Evolutionary conservation across 2,329 filamentous ascomycete genomes (phyloP).

Genomic region (Aurifilum marmelostoma): DNA sequence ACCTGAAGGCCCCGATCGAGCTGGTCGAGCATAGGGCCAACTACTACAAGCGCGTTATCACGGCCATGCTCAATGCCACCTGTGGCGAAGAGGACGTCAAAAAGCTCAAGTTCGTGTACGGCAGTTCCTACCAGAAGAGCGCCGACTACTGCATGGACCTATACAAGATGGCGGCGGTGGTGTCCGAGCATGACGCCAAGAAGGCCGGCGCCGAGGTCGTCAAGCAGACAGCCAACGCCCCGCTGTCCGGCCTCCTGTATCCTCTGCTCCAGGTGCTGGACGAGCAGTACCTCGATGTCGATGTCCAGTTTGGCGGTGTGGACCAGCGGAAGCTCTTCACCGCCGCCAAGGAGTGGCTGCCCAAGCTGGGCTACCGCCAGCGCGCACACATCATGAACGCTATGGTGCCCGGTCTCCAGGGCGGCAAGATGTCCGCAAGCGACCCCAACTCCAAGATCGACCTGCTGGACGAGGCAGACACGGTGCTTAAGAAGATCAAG

Average conservation of each 20-base stretch:
- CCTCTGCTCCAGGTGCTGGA: constrained; percentile 89
- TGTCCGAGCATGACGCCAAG: constrained; percentile 80
- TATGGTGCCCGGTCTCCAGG: constrained; percentile 82
- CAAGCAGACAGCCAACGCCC: constrained; percentile 82
- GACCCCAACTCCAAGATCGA: constrained; percentile 78
- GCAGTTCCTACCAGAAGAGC: constrained; percentile 78
- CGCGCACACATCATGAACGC: constrained; percentile 63
- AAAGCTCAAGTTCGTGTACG: constrained; percentile 81
- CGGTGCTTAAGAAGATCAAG: constrained; percentile 78
- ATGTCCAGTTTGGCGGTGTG: constrained; percentile 82
- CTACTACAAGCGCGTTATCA: constrained; percentile 83
- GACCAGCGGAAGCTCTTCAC: constrained; percentile 92
- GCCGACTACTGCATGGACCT: constrained; percentile 85
- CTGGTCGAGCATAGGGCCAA: constrained; percentile 79
- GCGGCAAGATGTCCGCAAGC: constrained; percentile 86
- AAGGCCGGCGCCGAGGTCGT: constrained; percentile 93
- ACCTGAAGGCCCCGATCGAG: constrained; percentile 85
- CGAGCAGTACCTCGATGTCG: constrained; percentile 85
- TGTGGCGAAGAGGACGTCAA: constrained; percentile 69
- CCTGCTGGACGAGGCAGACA: constrained; percentile 77
- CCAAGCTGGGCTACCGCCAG: constrained; percentile 81
- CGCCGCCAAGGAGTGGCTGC: constrained; percentile 81
- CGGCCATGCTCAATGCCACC: constrained; percentile 73
- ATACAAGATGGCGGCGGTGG: constrained; percentile 72
- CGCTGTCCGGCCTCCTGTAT: constrained; percentile 76